Evolutionary conservation across 495 filamentous ascomycete genomes (phyloP).

Genomic region (Penicillium silybi): DNA sequence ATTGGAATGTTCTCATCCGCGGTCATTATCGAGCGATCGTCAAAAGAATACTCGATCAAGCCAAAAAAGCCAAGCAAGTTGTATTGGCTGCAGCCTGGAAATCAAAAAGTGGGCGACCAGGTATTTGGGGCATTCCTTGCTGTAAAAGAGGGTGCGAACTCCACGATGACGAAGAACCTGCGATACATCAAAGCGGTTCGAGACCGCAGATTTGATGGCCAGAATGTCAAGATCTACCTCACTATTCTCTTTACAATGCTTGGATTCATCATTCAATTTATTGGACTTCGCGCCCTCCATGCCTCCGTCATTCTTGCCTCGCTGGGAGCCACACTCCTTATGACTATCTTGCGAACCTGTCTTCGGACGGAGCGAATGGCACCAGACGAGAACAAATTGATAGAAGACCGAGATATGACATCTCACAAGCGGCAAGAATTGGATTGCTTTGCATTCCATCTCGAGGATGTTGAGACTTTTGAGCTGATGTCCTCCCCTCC

Average conservation of each 20-base stretch:
- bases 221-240: conserved; percentile 11
- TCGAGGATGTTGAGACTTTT: conserved; percentile 27
- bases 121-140: conserved; percentile 37
- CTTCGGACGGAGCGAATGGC: conserved; percentile 41
- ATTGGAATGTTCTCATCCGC: conserved; percentile 42
- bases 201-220: conserved; percentile 4
- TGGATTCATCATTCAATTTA: conserved; percentile 50
- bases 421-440: conserved; percentile 38
- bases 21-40: conserved; percentile 37
- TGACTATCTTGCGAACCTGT: conserved; percentile 44
- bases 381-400: conserved; percentile 28
- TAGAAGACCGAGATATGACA: conserved; percentile 18
- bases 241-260: conserved; percentile 31
- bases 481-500: conserved; percentile 5
- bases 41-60: conserved; percentile 26
- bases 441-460: conserved; percentile 43
- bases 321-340: conserved; percentile 41
- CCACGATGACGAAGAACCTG: conserved; percentile 14
- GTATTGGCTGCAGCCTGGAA: conserved; percentile 43
- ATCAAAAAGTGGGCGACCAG: conserved; percentile 38
- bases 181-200: conserved; percentile 35
- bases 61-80: conserved; percentile 31
- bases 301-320: conserved; percentile 46
- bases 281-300: conserved; percentile 47
- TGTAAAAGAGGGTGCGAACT: conserved; percentile 19